phyloP scores from a whole-genome alignment of 164 flowering plant species.

The Aristolochia contorta region DNA sequence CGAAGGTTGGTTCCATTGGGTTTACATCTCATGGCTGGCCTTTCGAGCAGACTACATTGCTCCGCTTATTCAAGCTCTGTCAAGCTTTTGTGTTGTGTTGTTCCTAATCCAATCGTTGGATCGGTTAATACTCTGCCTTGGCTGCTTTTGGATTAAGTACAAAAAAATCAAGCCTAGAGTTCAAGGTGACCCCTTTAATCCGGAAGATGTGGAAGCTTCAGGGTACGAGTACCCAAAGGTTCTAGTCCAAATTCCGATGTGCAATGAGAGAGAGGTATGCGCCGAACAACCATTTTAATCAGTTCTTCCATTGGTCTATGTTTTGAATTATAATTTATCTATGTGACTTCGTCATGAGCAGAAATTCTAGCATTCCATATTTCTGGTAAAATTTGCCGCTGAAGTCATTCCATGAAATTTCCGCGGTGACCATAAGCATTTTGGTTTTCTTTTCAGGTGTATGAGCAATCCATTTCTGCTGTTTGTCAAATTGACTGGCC shows the following conservation, averaged over 20 bases:
- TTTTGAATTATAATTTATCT: too few relatives aligned
- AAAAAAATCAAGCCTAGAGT: slow-evolving; percentile 57
- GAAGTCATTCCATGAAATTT: not conserved
- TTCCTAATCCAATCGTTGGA: slow-evolving; percentile 76
- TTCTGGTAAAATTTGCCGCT: too few relatives aligned
- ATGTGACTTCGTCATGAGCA: too few relatives aligned
- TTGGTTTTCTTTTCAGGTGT: slow-evolving; percentile 42
- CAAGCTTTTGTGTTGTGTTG: slow-evolving; percentile 58
- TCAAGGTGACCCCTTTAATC: slow-evolving; percentile 37
- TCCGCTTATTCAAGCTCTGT: slow-evolving; percentile 47
- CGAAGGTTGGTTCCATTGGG: slow-evolving; percentile 41
- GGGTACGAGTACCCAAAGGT: slow-evolving; percentile 59
- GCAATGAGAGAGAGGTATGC: slow-evolving; percentile 83
- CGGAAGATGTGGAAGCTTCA: slow-evolving; percentile 40
- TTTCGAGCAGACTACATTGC: slow-evolving; percentile 72
- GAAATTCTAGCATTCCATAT: too few relatives aligned
- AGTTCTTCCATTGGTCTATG: not conserved
- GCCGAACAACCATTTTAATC: not conserved
- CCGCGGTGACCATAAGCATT: too few relatives aligned
- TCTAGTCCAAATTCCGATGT: slow-evolving; percentile 91
- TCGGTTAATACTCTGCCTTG: slow-evolving; percentile 55
- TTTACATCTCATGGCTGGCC: slow-evolving; percentile 52
- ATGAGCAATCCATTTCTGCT: slow-evolving; percentile 88
- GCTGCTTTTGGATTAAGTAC: slow-evolving; percentile 76
- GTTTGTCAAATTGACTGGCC: slow-evolving; percentile 97